These are phyloP conservation scores for Alloteropsis semialata DNA, from an alignment of 176 grass and related monocot genomes.

Conservation along the genomic window DNA sequence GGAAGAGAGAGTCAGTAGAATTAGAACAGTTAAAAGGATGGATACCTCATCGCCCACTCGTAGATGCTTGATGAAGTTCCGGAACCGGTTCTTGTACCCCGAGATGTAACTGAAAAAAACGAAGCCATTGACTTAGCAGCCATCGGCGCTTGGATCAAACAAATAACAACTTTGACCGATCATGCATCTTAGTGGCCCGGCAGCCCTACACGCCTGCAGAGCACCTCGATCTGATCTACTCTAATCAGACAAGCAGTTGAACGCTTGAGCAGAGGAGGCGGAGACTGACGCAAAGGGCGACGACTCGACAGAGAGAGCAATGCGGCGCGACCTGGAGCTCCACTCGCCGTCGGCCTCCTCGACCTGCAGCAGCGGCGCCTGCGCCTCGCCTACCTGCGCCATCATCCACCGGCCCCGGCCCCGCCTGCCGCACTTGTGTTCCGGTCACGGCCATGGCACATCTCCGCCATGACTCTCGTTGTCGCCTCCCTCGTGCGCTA, in stretches of 20 bases:
- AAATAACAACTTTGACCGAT: not conserved
- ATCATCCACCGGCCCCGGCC: conserved; percentile 21
- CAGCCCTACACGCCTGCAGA: not conserved
- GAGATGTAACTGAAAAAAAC: conserved; percentile 67
- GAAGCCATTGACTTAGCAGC: conserved; percentile 15
- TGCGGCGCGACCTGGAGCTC: conserved; percentile 66
- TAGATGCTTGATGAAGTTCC: no score
- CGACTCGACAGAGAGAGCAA: conserved; percentile 87
- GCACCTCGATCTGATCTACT: no score
- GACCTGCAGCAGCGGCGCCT: conserved; percentile 28
- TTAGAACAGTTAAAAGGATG: no score
- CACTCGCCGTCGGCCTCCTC: conserved; percentile 47
- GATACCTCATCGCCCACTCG: no score
- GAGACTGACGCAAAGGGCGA: conserved; percentile 83
- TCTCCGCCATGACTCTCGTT: no score
- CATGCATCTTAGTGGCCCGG: conserved; percentile 11
- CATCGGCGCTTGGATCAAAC: not conserved
- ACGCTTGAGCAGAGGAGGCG: not conserved
- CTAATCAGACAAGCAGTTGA: not conserved
- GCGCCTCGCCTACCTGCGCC: conserved; percentile 32
- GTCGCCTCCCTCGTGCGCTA: no score
- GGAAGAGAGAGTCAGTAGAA: not conserved
- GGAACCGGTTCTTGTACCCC: conserved; percentile 93
- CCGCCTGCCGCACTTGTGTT: no score
- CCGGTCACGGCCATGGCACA: no score